Conservation (phyloP, 2,329 filamentous ascomycete genomes). For the Metarhizium anisopliae region DNA sequence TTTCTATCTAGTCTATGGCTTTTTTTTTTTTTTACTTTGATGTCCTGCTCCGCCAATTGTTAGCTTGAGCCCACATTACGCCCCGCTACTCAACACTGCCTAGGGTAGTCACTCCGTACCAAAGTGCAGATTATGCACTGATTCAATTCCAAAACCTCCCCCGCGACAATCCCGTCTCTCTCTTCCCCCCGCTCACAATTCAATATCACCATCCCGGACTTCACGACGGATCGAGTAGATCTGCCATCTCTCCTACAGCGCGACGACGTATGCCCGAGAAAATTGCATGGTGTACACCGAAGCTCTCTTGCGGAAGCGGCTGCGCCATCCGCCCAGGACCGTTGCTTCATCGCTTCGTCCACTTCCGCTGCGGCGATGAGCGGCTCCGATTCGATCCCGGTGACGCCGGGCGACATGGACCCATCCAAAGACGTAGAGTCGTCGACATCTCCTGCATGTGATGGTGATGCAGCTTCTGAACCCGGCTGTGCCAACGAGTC, state of each 20-base stretch:
- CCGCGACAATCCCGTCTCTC: background rate
- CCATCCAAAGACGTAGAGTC: constrained; percentile 24
- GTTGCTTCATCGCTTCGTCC: constrained; percentile 2
- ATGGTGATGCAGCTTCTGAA: constrained; percentile 15
- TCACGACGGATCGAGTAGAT: background rate
- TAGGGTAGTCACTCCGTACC: too few relatives aligned
- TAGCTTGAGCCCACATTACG: background rate
- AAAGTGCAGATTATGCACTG: background rate
- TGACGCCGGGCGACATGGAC: constrained; percentile 36
- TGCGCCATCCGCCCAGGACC: constrained; percentile 5
- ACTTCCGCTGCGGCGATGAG: constrained; percentile 9
- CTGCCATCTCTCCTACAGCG: background rate
- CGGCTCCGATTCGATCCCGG: constrained; percentile 30
- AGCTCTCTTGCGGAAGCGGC: constrained; percentile 1
- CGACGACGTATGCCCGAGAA: background rate
- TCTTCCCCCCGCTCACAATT: background rate
- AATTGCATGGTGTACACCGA: constrained; percentile 7
- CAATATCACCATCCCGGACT: background rate
- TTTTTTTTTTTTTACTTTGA: background rate
- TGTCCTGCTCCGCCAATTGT: background rate
- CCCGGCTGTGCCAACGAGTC: constrained; percentile 33
- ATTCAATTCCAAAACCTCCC: background rate
- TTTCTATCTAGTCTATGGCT: too few relatives aligned
- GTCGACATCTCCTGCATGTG: constrained; percentile 34
- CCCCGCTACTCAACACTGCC: background rate